These are phyloP conservation scores for Sporobolomyces phaffii DNA, from an alignment of 768 basidiomycete species.

Conservation along the genomic window DNA sequence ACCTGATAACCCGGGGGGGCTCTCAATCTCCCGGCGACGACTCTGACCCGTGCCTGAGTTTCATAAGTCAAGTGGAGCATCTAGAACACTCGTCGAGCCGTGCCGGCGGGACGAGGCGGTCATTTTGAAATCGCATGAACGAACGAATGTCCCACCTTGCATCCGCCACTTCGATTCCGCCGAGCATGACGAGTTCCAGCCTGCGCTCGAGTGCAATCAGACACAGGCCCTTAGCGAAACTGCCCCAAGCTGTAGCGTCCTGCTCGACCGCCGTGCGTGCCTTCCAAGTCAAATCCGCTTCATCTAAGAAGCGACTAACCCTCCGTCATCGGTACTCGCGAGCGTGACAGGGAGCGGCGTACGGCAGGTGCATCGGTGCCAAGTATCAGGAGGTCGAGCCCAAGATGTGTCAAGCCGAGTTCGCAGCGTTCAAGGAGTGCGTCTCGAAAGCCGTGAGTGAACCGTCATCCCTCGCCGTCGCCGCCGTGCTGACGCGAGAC, in stretches of 20 bases:
- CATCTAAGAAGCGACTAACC: neutral
- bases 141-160: no score
- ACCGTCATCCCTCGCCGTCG: neutral
- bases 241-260: slow-evolving; percentile 2
- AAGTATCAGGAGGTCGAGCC: slow-evolving; percentile 77
- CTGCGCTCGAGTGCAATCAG: slow-evolving; percentile 1
- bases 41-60: no score
- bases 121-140: no score
- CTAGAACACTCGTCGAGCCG: no score
- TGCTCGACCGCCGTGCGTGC: neutral
- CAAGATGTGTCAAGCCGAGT: slow-evolving; percentile 78
- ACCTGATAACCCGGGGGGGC: no score
- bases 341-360: slow-evolving; percentile 67
- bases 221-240: slow-evolving; percentile 4
- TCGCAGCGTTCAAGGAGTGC: slow-evolving; percentile 74
- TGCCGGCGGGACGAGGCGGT: no score
- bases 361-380: slow-evolving; percentile 81
- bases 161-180: neutral
- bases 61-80: no score
- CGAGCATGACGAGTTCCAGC: neutral
- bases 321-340: no score
- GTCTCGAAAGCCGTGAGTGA: slow-evolving; percentile 69
- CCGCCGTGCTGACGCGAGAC: neutral
- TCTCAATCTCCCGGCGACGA: no score
- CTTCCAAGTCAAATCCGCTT: neutral